Percentiles rank a stretch among this genome's conserved stretches.
Evolutionary conservation across 2,329 filamentous ascomycete genomes (phyloP).

Genomic region (Hymenoscyphus albidus): DNA sequence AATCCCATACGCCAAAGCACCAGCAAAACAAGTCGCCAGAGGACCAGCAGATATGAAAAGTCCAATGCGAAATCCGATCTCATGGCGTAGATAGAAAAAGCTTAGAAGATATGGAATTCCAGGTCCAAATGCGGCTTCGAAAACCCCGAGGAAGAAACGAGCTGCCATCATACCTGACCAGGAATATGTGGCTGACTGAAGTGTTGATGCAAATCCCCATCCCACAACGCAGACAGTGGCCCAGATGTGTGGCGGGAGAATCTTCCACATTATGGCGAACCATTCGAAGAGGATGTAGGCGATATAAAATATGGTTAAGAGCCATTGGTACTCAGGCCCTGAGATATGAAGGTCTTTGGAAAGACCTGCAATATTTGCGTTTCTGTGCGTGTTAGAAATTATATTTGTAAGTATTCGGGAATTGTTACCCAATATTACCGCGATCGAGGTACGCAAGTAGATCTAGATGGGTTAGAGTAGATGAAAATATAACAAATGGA

Average conservation of each 20-base stretch:
- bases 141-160: slow-evolving; percentile 38
- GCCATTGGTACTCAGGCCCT: slow-evolving; percentile 41
- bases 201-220: slow-evolving; percentile 42
- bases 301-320: slow-evolving; percentile 41
- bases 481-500: no score
- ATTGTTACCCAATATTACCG: slow-evolving; percentile 44
- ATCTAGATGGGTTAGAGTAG: slow-evolving; percentile 32
- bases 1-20: slow-evolving; percentile 65
- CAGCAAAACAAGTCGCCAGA: slow-evolving; percentile 65
- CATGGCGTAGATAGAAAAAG: slow-evolving; percentile 48
- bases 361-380: slow-evolving; percentile 53
- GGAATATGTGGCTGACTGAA: slow-evolving; percentile 39
- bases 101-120: slow-evolving; percentile 41
- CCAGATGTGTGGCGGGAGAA: slow-evolving; percentile 39
- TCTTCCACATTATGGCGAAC: slow-evolving; percentile 39
- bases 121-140: slow-evolving; percentile 37
- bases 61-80: slow-evolving; percentile 67
- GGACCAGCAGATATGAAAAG: slow-evolving; percentile 64
- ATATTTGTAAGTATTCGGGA: not conserved
- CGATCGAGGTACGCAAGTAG: slow-evolving; percentile 46
- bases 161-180: slow-evolving; percentile 36
- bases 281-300: slow-evolving; percentile 41
- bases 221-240: slow-evolving; percentile 34
- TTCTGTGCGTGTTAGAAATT: slow-evolving; percentile 34
- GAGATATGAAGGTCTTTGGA: slow-evolving; percentile 44